Base-by-base conservation (phyloP, 1,139 yeast species). In the Pichia sp. region DNA sequence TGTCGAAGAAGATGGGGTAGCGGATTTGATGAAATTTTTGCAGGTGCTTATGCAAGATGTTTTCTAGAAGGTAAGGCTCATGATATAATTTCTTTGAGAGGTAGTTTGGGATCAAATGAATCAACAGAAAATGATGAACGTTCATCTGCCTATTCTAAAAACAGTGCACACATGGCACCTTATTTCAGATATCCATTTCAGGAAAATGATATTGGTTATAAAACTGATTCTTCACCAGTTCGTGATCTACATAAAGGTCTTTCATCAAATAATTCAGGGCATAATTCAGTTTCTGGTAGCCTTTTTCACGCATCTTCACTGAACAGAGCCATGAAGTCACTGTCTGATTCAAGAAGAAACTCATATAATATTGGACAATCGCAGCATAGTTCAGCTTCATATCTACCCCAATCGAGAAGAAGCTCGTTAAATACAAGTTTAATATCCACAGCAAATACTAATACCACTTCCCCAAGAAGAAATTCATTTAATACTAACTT, bases 1-100 rank as follows among this genome's bases (percentile, higher is more conserved):
- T 72, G 86, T 50, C 72, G 85, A 58, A 84, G 82, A 60, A 72
- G 93, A 62, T 86, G 95, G 95, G 93, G 93, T 0, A 67, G 79
- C 38, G 83, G 78, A 58, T 86, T 86, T 63, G 82, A 82, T 55
- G 74, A 74, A 57, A 58, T 85, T 28, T 66, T 85, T 46, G 75
- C 89, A 0, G 76, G 76, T 57, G 87, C 84, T 0, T 85, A 84
- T 62, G 80, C 84, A 2, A 72, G 76, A 52, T 81, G 85, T 0
- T 79, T 78, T 2, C 75, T 76, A 46, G 73, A 73, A 45, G 70
- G 77, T 16, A 50, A 44, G 18, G 45, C 52, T 13, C 30, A 45
- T 18, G 52, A 47, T 34, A 16, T 51, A 22, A 14, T 47, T 22
- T 53, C 56, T 2, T 38, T 34, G 8, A 34, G 28, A 16, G 47